Evolutionary conservation across 495 filamentous ascomycete genomes (phyloP).

Genomic region (Daldinia caldariorum): DNA sequence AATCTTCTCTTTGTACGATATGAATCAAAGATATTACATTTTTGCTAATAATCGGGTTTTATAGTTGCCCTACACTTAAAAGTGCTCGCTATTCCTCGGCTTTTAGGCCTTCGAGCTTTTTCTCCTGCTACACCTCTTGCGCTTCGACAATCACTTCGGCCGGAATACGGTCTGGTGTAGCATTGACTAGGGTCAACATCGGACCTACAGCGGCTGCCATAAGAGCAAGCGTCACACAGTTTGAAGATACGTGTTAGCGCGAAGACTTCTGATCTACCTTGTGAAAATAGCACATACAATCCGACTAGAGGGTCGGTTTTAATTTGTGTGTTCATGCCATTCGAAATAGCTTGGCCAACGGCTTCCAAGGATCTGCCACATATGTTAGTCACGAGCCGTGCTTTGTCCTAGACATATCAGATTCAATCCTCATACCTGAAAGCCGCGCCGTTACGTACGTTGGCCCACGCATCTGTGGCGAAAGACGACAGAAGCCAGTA

Average conservation of each 20-base stretch:
- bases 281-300: slow-evolving; percentile 27
- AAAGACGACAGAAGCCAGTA: slow-evolving; percentile 42
- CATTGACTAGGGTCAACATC: slow-evolving; percentile 35
- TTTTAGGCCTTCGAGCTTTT: slow-evolving; percentile 30
- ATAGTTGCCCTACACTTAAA: slow-evolving; percentile 46
- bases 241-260: slow-evolving; percentile 23
- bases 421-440: slow-evolving; percentile 22
- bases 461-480: slow-evolving; percentile 35
- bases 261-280: background rate
- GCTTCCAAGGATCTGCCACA: slow-evolving; percentile 33
- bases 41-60: background rate
- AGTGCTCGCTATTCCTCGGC: slow-evolving; percentile 19
- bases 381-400: background rate
- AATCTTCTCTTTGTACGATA: background rate
- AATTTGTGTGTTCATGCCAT: slow-evolving; percentile 41
- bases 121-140: slow-evolving; percentile 27
- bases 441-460: slow-evolving; percentile 39
- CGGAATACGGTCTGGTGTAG: slow-evolving; percentile 39
- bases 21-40: background rate
- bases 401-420: background rate
- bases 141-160: slow-evolving; percentile 36
- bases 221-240: slow-evolving; percentile 37
- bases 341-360: slow-evolving; percentile 38
- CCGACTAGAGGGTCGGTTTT: slow-evolving; percentile 28
- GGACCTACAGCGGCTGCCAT: slow-evolving; percentile 32